Evolutionary conservation across 1,284 basidiomycete genomes (phyloP).

Genomic region (Cutaneotrichosporon dermatis): DNA sequence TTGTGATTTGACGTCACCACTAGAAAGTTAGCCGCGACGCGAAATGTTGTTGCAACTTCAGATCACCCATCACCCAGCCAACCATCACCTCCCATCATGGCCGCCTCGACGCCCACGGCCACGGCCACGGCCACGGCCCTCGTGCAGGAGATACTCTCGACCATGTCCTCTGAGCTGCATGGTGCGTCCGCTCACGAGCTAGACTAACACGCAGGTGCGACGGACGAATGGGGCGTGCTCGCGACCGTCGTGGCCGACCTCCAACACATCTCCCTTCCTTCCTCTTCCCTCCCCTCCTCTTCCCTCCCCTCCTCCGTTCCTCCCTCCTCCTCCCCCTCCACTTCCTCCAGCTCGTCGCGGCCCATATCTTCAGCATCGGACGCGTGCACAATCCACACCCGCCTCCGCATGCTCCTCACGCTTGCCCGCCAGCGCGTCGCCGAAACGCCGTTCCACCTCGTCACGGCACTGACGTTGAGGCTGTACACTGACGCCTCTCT

Average conservation of each 20-base stretch:
- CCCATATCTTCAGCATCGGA: too few relatives aligned
- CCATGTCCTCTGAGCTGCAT: too few relatives aligned
- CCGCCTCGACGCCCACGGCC: background rate
- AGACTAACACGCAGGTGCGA: too few relatives aligned
- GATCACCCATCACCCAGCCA: too few relatives aligned
- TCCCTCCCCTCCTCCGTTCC: too few relatives aligned
- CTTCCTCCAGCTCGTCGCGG: too few relatives aligned
- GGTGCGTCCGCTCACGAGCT: too few relatives aligned
- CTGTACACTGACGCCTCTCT: slow-evolving; percentile 51
- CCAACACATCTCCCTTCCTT: background rate
- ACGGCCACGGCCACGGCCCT: background rate
- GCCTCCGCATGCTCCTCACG: slow-evolving; percentile 31
- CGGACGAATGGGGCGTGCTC: background rate
- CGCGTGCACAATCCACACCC: background rate
- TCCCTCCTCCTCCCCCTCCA: too few relatives aligned
- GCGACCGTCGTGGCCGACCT: background rate
- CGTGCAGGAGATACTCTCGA: background rate
- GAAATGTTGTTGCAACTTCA: background rate
- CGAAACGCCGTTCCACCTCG: slow-evolving; percentile 46
- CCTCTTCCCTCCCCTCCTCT: too few relatives aligned
- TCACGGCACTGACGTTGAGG: slow-evolving; percentile 46
- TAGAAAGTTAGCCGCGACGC: too few relatives aligned
- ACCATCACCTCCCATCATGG: too few relatives aligned
- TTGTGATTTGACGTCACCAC: background rate
- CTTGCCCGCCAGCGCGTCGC: slow-evolving; percentile 50